Evolutionary conservation across 2,329 filamentous ascomycete genomes (phyloP), one percentile per base, ranked within the genome.

Genomic region (Ophiocordyceps robertsii): DNA sequence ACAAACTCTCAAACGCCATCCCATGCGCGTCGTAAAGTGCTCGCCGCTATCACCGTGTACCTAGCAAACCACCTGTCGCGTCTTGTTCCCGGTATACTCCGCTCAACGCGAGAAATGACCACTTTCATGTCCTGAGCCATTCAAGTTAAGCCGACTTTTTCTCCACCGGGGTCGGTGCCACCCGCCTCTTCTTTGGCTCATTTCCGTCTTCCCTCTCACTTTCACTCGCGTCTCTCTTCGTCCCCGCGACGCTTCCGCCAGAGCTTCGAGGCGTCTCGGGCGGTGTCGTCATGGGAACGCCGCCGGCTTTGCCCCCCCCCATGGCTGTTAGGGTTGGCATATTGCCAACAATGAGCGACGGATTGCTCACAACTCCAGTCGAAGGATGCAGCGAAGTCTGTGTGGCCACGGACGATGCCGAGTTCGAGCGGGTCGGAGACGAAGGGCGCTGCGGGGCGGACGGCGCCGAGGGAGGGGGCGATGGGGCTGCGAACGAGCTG

Each of bases 341-440:
- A 42, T 72, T 84, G 13, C 86, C 83, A 29, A 86, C 73, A 9
- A 85, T 83, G 1, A 92, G 77, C 1, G 84, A 80, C 1, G 87
- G 85, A 42, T 89, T 89, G 56, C 80, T 89, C 39, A 84, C 68
- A 29, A 86, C 69, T 1, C 68, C 69, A 4, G 24, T 27, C 24
- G 67, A 66, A 16, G 62, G 61, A 3, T 63, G 61, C 0, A 60
- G 54, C 1, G 73, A 72, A 2, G 68, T 58, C 48, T 80, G 78
- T 0, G 85, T 89, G 5, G 82, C 75, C 38, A 90, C 71, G 11
- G 86, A 93, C 0, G 85, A 89, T 1, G 82, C 75, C 6, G 87
- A 93, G 56, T 87, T 93, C n/a, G 86, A 90, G 46, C 88, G 73
- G 2, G 87, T 75, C 11, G 87, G 88, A 17, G 85, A 92, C 2